Percentiles rank a stretch among this genome's conserved stretches.
phyloP scores from a whole-genome alignment of 257 asterid species.

The Solanum ossicruentum region DNA sequence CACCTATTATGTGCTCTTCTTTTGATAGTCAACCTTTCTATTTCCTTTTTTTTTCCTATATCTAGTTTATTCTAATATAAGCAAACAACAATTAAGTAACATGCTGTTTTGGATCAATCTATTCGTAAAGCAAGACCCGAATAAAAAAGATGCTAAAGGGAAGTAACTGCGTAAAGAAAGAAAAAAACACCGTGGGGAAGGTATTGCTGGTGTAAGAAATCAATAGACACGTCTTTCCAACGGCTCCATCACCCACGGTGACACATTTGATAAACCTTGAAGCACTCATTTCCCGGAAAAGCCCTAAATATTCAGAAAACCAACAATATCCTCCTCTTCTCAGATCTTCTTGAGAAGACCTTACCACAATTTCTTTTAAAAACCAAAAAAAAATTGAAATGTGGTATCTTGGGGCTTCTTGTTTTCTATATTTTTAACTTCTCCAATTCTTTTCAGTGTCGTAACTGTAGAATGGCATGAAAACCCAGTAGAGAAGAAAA shows the following conservation, averaged over 20 bases:
- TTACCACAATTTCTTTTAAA: neutral
- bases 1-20: no score
- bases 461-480: constrained; percentile 1
- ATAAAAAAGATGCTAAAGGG: neutral
- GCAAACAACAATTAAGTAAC: neutral
- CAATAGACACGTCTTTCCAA: constrained; percentile 42
- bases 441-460: neutral
- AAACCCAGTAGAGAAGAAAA: neutral
- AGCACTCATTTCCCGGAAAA: constrained; percentile 19
- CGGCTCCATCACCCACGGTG: constrained; percentile 43
- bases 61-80: neutral
- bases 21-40: no score
- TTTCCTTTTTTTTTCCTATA: no score
- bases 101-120: neutral
- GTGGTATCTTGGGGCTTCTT: neutral
- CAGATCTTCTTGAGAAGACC: constrained; percentile 16
- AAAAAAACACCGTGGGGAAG: constrained; percentile 65
- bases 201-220: constrained; percentile 56
- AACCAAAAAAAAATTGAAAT: neutral
- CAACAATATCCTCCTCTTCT: neutral
- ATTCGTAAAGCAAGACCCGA: neutral
- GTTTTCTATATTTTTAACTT: neutral
- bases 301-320: neutral
- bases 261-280: constrained; percentile 41
- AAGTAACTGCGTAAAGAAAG: neutral